Evolutionary conservation across 805 yeast species (phyloP), one percentile per base, ranked within the genome.

Genomic region (Lachancea sp.): DNA sequence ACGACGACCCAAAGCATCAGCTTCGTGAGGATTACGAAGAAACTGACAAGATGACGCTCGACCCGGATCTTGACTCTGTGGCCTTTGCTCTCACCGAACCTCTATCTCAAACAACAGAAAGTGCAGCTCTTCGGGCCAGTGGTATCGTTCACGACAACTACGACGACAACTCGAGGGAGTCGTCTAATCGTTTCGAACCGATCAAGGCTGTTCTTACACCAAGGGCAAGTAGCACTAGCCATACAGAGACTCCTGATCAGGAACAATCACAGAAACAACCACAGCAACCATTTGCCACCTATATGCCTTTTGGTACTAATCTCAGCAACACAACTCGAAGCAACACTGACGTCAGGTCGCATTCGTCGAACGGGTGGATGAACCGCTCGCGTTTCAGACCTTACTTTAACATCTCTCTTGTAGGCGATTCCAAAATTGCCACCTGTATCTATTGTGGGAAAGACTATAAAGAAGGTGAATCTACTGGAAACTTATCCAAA

Each of bases 371-470:
- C 17, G 46, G 46, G 11, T 42, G 46, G 46, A 42, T 42, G 46
- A 37, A 42, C 22, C 36, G 41, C 15, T 42, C 46, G n/a, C 36
- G 41, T 8, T 36, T 42, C 32, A 29, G 41, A 19, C 41, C 46
- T n/a, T 36, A 42, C 22, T 42, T 42, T 31, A 42, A 36, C 30
- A 42, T 42, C 41, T 36, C 41, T 3, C 20, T 36, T 20, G 36
- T 25, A 2, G 46, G 41, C 8, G 41, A 37, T 25, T n/a, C 37
- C 22, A 42, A 42, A 18, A 25, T 37, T 4, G 48, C 48, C 20
- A 16, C 38, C 17, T 45, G 49, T 26, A 35, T 41, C 20, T 46
- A 46, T 22, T 46, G 49, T 20, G 49, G 49, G n/a, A 46, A 46
- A 17, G 41, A 26, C 19, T 46, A 36, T 38, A 46, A 46, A 20